These are phyloP conservation scores for Dichotomopilus funicola DNA, from an alignment of 2,329 filamentous ascomycete species.

Conservation along the genomic window DNA sequence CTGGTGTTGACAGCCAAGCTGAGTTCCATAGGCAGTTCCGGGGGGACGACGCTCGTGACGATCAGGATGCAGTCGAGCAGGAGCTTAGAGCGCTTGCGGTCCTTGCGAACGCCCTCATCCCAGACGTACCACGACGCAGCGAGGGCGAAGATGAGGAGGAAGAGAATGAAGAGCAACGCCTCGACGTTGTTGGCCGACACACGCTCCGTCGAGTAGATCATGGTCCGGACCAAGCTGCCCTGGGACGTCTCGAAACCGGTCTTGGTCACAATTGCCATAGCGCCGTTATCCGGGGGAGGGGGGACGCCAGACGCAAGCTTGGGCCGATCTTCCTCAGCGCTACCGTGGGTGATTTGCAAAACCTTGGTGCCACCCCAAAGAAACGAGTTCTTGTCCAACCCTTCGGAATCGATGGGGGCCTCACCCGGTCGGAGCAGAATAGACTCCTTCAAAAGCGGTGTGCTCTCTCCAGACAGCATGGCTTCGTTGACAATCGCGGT, in stretches of 20 bases:
- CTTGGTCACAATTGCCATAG: slow-evolving; percentile 89
- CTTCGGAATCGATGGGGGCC: slow-evolving; percentile 75
- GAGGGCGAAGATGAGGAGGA: slow-evolving; percentile 90
- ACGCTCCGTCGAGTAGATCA: slow-evolving; percentile 99
- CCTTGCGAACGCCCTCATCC: slow-evolving; percentile 89
- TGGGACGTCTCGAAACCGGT: slow-evolving; percentile 98
- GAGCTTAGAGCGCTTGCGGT: slow-evolving; percentile 95
- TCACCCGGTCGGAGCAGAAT: slow-evolving; percentile 82
- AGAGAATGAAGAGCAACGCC: slow-evolving; percentile 94
- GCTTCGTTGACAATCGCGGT: slow-evolving; percentile 98
- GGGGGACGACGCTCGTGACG: slow-evolving; percentile 95
- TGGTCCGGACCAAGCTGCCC: slow-evolving; percentile 92
- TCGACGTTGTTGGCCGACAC: slow-evolving; percentile 98
- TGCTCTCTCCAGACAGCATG: slow-evolving; percentile 98
- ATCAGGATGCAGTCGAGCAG: slow-evolving; percentile 97
- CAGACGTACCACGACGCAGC: slow-evolving; percentile 99
- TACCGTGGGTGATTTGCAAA: slow-evolving; percentile 86
- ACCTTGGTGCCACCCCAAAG: slow-evolving; percentile 97
- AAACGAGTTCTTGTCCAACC: slow-evolving; percentile 92
- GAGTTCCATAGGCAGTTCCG: slow-evolving; percentile 95
- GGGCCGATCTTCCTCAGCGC: slow-evolving; percentile 64
- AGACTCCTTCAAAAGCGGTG: slow-evolving; percentile 92
- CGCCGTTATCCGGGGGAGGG: slow-evolving; percentile 84
- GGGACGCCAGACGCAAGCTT: slow-evolving; percentile 71
- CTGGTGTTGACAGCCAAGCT: slow-evolving; percentile 97